Conservation (phyloP, 2,329 filamentous ascomycete genomes). For the Pseudogymnoascus verrucosus region DNA sequence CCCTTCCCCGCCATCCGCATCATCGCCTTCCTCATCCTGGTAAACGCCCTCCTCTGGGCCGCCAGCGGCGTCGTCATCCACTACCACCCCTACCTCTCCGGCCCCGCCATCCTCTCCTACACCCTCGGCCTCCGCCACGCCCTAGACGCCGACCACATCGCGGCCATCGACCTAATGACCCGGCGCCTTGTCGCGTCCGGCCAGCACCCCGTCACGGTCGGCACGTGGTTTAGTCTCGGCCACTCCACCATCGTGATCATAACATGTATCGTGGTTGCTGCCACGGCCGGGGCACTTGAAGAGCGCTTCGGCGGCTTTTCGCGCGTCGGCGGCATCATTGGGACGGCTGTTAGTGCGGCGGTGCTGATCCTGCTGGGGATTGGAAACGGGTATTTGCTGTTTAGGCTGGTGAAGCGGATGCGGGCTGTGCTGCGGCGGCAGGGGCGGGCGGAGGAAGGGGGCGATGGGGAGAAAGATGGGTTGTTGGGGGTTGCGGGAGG, state of each 20-base stretch:
- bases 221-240: constrained; percentile 88
- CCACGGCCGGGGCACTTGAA: constrained; percentile 75
- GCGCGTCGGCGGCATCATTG: constrained; percentile 77
- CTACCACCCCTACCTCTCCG: constrained; percentile 55
- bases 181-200: constrained; percentile 78
- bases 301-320: constrained; percentile 74
- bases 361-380: constrained; percentile 76
- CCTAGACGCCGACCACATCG: constrained; percentile 91
- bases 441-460: constrained; percentile 18
- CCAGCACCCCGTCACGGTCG: constrained; percentile 81
- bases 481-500: constrained; percentile 64
- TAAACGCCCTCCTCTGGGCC: constrained; percentile 50
- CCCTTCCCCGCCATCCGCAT: constrained; percentile 28
- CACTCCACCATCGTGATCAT: constrained; percentile 89
- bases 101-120: constrained; percentile 77
- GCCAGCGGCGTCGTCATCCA: constrained; percentile 44
- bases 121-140: constrained; percentile 86
- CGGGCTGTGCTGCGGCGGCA: constrained; percentile 46
- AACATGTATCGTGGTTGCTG: constrained; percentile 86
- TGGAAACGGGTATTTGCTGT: constrained; percentile 81
- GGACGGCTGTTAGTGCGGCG: constrained; percentile 74
- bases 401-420: constrained; percentile 64
- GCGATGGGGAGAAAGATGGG: constrained; percentile 22
- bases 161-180: constrained; percentile 90
- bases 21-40: constrained; percentile 41